These are phyloP conservation scores for Russula ochroleuca DNA, from an alignment of 768 basidiomycete species.

Conservation along the genomic window DNA sequence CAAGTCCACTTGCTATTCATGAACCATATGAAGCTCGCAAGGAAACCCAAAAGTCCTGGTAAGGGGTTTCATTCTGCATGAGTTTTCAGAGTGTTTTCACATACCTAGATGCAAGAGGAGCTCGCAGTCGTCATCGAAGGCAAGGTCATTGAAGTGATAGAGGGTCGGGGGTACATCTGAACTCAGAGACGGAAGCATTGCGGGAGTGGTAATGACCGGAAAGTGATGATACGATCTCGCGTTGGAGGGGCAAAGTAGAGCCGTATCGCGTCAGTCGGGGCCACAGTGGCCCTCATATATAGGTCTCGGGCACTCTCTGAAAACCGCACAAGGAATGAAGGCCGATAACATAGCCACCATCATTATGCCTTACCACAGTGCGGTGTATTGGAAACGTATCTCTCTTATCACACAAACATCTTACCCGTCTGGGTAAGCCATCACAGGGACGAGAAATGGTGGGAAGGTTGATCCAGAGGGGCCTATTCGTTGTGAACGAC, in stretches of 20 bases:
- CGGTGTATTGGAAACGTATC: slow-evolving; percentile 7
- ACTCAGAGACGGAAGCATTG: not conserved
- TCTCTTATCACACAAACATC: not conserved
- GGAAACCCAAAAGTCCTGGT: slow-evolving; percentile 18
- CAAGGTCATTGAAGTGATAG: slow-evolving; percentile 13
- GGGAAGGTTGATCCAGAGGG: slow-evolving; percentile 11
- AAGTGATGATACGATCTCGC: not conserved
- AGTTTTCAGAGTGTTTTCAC: not conserved
- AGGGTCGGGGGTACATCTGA: slow-evolving; percentile 5
- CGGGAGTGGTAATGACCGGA: not conserved
- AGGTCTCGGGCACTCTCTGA: not conserved
- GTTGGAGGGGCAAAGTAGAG: not conserved
- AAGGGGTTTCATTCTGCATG: not conserved
- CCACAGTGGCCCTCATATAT: slow-evolving; percentile 21
- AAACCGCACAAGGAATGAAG: slow-evolving; percentile 1
- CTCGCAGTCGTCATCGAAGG: slow-evolving; percentile 15
- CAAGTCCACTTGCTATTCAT: slow-evolving; percentile 22
- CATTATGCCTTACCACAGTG: slow-evolving; percentile 7
- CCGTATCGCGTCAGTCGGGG: not conserved
- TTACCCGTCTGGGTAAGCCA: slow-evolving; percentile 16
- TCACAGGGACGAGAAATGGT: slow-evolving; percentile 7
- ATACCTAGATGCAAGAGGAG: slow-evolving; percentile 17
- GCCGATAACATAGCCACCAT: slow-evolving; percentile 10
- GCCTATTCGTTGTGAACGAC: slow-evolving; percentile 7
- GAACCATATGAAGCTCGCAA: slow-evolving; percentile 22